Evolutionary conservation across 305 asterid genomes (phyloP), one percentile per base, ranked within the genome.

Genomic region (Fraxinus angustifolia): DNA sequence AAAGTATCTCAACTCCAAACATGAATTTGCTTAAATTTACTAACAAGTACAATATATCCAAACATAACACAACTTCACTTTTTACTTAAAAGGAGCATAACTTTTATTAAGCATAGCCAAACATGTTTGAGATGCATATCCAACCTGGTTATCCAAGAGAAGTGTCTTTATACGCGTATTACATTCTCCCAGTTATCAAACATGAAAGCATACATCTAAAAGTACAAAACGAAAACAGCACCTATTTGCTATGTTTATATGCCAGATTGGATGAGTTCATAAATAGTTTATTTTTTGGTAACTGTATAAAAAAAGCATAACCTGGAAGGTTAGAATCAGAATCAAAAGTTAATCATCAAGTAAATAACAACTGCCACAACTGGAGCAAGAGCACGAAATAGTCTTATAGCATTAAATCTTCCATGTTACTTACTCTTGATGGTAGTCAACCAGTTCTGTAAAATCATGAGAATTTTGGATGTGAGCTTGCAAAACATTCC

Each of bases 401-500:
- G 40, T 31, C 74, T 11, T 30, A 4, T 31, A 78, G 11, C 78
- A 60, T 26, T 33, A 79, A 79, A 79, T 40, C 75, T 80, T 78
- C 68, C 65, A 68, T 10, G 34, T 75, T 78, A 87, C 99, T 90
- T 87, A 94, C 99, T 94, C 98, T 90, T 92, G 99, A 88, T 96
- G 99, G 89, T 91, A 92, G 87, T 95, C 93, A 78, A 96, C 98
- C 81, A 96, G 89, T 84, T 96, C 97, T 34, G 97, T 94, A 79
- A 96, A 96, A 90, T 96, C 98, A 12, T 72, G 96, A 80, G 99
- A 94, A 90, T 93, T 91, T 82, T 93, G 97, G 80, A 93, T 93
- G 84, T 90, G 98, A 83, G 92, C 82, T 90, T 96, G 99, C 91
- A 94, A 88, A 76, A 92, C 91, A 28, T 94, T 96, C 99, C 99